Evolutionary conservation across 2,329 filamentous ascomycete species (phyloP).

Genomic region (Ascochyta koolunga): DNA sequence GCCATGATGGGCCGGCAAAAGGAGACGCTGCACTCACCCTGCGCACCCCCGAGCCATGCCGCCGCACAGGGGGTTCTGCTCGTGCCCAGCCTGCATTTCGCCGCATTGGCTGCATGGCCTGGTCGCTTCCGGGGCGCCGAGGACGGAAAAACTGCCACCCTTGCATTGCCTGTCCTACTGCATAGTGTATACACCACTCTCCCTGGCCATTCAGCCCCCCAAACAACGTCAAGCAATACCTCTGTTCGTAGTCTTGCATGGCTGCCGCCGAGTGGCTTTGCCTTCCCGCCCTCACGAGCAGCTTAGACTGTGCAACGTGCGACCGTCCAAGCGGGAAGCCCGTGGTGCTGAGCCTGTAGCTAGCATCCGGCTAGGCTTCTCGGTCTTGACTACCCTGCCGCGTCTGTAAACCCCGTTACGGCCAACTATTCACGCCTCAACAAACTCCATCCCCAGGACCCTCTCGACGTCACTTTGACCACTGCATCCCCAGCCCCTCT

Average conservation of each 20-base stretch:
- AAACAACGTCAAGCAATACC: slow-evolving; percentile 20
- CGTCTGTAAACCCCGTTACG: too few relatives aligned
- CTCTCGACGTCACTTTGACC: slow-evolving; percentile 7
- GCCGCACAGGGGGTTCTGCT: background rate
- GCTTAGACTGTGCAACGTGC: too few relatives aligned
- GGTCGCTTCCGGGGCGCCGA: slow-evolving; percentile 3
- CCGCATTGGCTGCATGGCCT: too few relatives aligned
- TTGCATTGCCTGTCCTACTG: slow-evolving; percentile 1
- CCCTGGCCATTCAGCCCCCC: too few relatives aligned
- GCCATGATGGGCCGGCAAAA: background rate
- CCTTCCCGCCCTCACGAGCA: slow-evolving; percentile 9
- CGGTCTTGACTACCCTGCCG: too few relatives aligned
- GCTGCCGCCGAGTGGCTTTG: slow-evolving; percentile 9
- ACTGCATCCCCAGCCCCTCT: slow-evolving; percentile 4
- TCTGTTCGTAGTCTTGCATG: slow-evolving; percentile 1
- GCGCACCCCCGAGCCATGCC: background rate
- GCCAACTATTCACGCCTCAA: background rate
- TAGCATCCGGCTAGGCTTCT: too few relatives aligned
- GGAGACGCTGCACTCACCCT: slow-evolving; percentile 22
- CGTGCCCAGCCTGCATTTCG: background rate
- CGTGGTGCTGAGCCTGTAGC: too few relatives aligned
- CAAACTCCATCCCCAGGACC: slow-evolving; percentile 1
- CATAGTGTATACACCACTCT: background rate
- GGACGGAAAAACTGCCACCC: slow-evolving; percentile 1
- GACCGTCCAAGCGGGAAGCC: too few relatives aligned